Conservation (phyloP, 2,329 filamentous ascomycete species). For the Alternaria brassicae region DNA sequence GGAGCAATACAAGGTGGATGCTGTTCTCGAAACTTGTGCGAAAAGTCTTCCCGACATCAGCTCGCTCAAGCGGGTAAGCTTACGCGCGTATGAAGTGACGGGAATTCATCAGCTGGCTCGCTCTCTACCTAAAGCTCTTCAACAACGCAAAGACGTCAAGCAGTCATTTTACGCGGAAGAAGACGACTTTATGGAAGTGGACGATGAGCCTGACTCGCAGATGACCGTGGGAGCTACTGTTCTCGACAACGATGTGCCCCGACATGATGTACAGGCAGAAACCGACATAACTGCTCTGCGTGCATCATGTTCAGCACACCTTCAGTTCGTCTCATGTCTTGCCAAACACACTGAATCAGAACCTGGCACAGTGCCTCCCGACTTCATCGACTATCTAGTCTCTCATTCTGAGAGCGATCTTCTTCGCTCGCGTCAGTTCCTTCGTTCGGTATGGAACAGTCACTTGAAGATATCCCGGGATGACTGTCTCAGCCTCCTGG, state of each 20-base stretch:
- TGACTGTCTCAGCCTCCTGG: constrained; percentile 40
- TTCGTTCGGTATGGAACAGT: constrained; percentile 35
- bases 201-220: constrained; percentile 69
- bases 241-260: constrained; percentile 49
- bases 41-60: constrained; percentile 41
- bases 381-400: constrained; percentile 39
- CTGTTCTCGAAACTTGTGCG: constrained; percentile 49
- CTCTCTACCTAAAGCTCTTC: constrained; percentile 42
- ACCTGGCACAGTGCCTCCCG: constrained; percentile 28
- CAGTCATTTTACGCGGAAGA: constrained; percentile 46
- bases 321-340: constrained; percentile 37
- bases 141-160: constrained; percentile 36
- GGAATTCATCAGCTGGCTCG: constrained; percentile 47
- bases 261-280: constrained; percentile 52
- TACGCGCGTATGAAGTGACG: constrained; percentile 28
- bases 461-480: constrained; percentile 27
- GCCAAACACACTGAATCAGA: constrained; percentile 16
- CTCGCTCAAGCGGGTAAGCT: constrained; percentile 21
- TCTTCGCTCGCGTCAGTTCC: constrained; percentile 40
- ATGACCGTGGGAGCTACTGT: constrained; percentile 56
- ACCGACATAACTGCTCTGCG: constrained; percentile 40
- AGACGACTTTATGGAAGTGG: constrained; percentile 70
- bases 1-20: constrained; percentile 55
- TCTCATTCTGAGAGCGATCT: constrained; percentile 40
- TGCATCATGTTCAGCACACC: constrained; percentile 39